A percentile compares a stretch with the other conserved stretches of the same genome.
These are phyloP conservation scores for Phytophthora parvispora DNA, from an alignment of 352 stramenopile genomes.

Conservation along the genomic window DNA sequence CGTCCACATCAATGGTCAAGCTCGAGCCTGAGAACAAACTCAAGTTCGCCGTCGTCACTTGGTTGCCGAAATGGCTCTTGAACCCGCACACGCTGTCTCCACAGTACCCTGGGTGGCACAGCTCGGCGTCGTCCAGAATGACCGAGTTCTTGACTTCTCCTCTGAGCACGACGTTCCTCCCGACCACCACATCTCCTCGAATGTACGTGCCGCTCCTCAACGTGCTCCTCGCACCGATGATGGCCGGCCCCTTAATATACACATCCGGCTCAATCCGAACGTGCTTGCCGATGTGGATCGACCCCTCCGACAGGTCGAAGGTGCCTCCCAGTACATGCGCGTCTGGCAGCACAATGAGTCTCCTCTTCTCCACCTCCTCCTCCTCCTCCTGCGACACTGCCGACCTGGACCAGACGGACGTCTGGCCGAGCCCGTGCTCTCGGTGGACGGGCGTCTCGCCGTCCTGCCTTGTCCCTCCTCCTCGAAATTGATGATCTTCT, in stretches of 20 bases:
- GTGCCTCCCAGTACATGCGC: constrained; percentile 64
- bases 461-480: constrained; percentile 11
- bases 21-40: constrained; percentile 59
- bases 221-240: constrained; percentile 73
- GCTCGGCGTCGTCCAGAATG: constrained; percentile 77
- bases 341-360: constrained; percentile 58
- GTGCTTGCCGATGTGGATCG: constrained; percentile 70
- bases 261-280: constrained; percentile 76
- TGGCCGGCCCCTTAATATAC: constrained; percentile 78
- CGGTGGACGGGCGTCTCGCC: constrained; percentile 26
- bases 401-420: constrained; percentile 46
- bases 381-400: constrained; percentile 35
- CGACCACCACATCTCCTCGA: constrained; percentile 74
- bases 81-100: constrained; percentile 80
- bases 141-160: constrained; percentile 81
- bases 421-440: constrained; percentile 18
- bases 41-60: constrained; percentile 85
- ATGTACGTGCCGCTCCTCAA: constrained; percentile 77
- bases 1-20: constrained; percentile 41
- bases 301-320: constrained; percentile 79
- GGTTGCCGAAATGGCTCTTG: constrained; percentile 88
- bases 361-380: constrained; percentile 42
- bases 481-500: constrained; percentile 73
- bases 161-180: constrained; percentile 66
- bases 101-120: constrained; percentile 81